Evolutionary conservation across 2,329 filamentous ascomycete genomes (phyloP), one percentile per base, ranked within the genome.

Genomic region (Phoma sp.): DNA sequence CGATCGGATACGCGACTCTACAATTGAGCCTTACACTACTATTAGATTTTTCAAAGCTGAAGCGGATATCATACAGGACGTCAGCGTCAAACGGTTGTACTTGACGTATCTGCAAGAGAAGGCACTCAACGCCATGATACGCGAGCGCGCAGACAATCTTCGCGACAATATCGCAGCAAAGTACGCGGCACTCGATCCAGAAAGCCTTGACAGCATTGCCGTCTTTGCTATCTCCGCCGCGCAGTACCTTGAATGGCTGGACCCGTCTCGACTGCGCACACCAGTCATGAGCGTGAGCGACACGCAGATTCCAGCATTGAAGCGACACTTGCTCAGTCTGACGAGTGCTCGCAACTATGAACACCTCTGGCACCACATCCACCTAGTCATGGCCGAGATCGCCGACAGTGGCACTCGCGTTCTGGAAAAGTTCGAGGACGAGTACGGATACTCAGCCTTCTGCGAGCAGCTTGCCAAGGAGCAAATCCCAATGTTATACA

Each of bases 361-460:
- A 17, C 45, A 50, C 17, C 39, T 55, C n/a, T 55, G 51, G 51
- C 43, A 55, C 9, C 51, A 55, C 22, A 35, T 55, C n/a, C 45
- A 55, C 15, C 29, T 55, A 8, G 24, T 36, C 24, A 55, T 55
- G 51, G 45, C 45, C 17, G 51, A 55, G 24, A 41, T 55, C 17
- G 45, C 51, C 13, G 51, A 55, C 24, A 55, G 51, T 15, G 45
- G 45, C 5, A 45, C 40, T 17, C 45, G 51, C 6, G 35, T 55
- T 5, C 17, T 55, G 9, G 51, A 55, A 8, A 55, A 55, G 12
- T 40, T 55, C 9, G 36, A 39, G 10, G 45, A 55, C 10, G 40
- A 49, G 12, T 33, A 45, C 12, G 45, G 40, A 29, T 55, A 55
- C 24, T 49, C 45, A 13, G 39, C 29, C 2, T 55, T 55, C n/a